Evolutionary conservation across 2,329 filamentous ascomycete genomes (phyloP), one percentile per base, ranked within the genome.

Genomic region (Coniochaeta sp.): DNA sequence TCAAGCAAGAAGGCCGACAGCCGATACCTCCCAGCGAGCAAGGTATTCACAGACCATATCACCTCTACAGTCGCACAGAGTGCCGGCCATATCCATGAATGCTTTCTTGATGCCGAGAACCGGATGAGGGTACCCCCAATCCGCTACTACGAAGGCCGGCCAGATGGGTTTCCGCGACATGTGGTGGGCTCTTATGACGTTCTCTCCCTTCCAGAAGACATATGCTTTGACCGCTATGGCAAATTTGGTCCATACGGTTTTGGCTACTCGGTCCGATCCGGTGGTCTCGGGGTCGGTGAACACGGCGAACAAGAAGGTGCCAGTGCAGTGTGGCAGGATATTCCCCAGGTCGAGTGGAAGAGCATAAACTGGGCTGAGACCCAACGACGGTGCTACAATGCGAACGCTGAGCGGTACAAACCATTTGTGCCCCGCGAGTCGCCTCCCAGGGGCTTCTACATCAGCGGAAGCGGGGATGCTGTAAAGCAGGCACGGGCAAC

Each of bases 161-260:
- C 92, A 0, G 81, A 84, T 61, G 93, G 93, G 1, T 96, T 96
- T 71, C 95, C 95, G 0, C 85, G 95, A 57, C 84, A 91, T 61
- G 84, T 90, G 1, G 83, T 93, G 69, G 95, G 95, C n/a, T 96
- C 91, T 0, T 93, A 96, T 68, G 86, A 92, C 11, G 73, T 93
- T 44, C 75, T 98, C 14, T 88, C 87, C 0, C 77, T 98, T 38
- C 85, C 89, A 19, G 85, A 96, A 65, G 89, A 96, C 68, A 84
- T 97, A 55, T 99, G 95, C 76, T 97, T 96, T 70, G 95, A 99
- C 66, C 84, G 95, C 1, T 96, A 90, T 70, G 93, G 93, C 3
- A 84, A 92, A 64, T 84, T 95, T 33, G 93, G 91, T 0, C 90
- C 93, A 0, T 99, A 99, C 67, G 93, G 93, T 0, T 85, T 91